Evolutionary conservation across 768 basidiomycete species (phyloP).

Genomic region (Leccinum subgranulosum): DNA sequence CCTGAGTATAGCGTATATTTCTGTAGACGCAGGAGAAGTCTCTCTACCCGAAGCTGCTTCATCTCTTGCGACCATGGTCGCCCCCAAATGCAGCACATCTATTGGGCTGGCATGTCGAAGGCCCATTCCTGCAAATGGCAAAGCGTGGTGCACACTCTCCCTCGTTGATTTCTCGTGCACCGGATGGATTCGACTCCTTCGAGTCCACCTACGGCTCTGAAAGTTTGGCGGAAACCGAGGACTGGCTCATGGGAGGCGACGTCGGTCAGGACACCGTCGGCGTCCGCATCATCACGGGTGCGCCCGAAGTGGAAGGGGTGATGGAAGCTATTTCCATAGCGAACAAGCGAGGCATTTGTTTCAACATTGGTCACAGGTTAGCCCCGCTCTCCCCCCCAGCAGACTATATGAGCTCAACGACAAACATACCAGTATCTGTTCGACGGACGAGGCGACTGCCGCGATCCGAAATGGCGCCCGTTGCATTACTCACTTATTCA

Average conservation of each 20-base stretch:
- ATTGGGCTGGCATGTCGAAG: conserved; percentile 90
- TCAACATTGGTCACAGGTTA: conserved; percentile 90
- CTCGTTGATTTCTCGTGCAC: conserved; percentile 58
- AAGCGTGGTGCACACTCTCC: conserved; percentile 84
- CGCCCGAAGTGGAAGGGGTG: conserved; percentile 84
- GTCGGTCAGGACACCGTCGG: conserved; percentile 37
- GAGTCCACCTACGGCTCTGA: conserved; percentile 70
- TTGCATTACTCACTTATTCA: conserved; percentile 92
- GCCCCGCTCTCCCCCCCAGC: conserved; percentile 2
- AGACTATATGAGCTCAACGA: conserved; percentile 1
- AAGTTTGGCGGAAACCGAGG: conserved; percentile 60
- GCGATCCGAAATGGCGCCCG: conserved; percentile 72
- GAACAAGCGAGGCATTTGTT: conserved; percentile 61
- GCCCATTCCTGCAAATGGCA: conserved; percentile 79
- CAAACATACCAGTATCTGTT: conserved; percentile 53
- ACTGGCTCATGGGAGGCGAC: conserved; percentile 57
- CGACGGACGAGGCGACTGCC: conserved; percentile 65
- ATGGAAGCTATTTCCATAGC: conserved; percentile 64
- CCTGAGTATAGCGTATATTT: not conserved
- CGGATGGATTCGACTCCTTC: conserved; percentile 62
- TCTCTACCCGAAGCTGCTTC: conserved; percentile 67
- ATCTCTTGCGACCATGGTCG: conserved; percentile 65
- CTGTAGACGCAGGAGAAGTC: conserved; percentile 73
- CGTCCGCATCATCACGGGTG: conserved; percentile 80
- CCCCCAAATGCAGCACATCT: conserved; percentile 64